Evolutionary conservation across 495 filamentous ascomycete species (phyloP), one percentile per base, ranked within the genome.

Genomic region (Lasiosphaeris hirsuta): DNA sequence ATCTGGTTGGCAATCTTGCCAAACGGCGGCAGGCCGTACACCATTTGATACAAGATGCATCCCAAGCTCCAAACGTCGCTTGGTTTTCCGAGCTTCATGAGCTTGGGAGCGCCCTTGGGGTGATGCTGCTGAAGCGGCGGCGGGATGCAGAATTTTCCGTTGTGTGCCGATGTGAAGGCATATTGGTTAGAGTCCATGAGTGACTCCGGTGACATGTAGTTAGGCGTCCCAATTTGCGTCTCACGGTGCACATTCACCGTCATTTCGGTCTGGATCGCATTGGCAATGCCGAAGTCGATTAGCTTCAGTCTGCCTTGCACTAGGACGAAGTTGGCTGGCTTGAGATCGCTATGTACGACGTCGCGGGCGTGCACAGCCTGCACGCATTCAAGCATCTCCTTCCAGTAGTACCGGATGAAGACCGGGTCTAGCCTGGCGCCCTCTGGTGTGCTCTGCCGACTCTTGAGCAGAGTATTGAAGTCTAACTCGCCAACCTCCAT

Each of bases 401-500:
- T 90, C 94, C 94, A 98, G 76, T 96, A 96, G 72, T 90, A 90
- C 8, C 94, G 87, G n/a, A 92, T 89, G 63, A 97, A 97, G 48
- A 85, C 88, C 9, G 89, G 79, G 67, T 98, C 94, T 55, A 97
- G 88, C 30, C 75, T 75, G 36, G 89, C 83, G 56, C 88, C 84
- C 62, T 92, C 90, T 0, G 84, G 76, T 47, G 88, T 86, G 35
- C 87, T 73, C 33, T 87, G 84, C 37, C 86, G 83, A 7, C 81
- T 86, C 13, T 69, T 68, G 33, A 98, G 84, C 14, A 97, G 85
- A 51, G 89, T 90, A 63, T 92, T 89, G 65, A 98, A 80, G 65
- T 97, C 95, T n/a, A 91, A 84, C 72, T 98, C 94, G 57, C 94
- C 94, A 65, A 92, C 90, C 73, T 98, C 94, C 92, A 98, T 95